Base-by-base conservation (phyloP, 2,329 filamentous ascomycete species). In the Beauveria australis region DNA sequence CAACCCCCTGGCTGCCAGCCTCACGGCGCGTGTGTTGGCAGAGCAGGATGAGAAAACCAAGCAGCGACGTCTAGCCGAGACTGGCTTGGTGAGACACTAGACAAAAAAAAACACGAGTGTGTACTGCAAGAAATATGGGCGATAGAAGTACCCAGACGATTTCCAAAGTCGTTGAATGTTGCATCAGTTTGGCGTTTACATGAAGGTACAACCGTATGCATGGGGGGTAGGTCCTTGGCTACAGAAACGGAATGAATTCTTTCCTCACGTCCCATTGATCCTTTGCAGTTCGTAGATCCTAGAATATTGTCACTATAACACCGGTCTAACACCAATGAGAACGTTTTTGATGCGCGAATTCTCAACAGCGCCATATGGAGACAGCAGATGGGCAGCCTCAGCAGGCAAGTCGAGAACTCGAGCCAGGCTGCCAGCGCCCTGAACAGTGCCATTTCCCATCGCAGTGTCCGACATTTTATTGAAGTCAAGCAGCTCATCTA, bases 41-140 rank as follows among this genome's bases (percentile, higher is more conserved):
- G 93, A 97, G 68, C 91, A 97, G 71, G 89, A 93, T 55, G 86
- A 89, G 68, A 81, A 83, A 60, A 92, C 91, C 65, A 96, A 93
- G 75, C 79, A 87, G 66, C 80, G 89, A 63, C 96, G 89, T 69
- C 68, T 91, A 66, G 85, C 69, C 1, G 40, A 58, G 18, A 66
- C 72, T 24, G 65, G 61, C 62, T n/a, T 59, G 19, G 58, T 48
- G 8, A n/a, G 22, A 14, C 26, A 26, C 5, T 60, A 53, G 41
- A 9, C 7, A 19, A 28, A 28, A 0, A 22, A 33, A n/a, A 5
- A 37, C 5, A 18, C 3, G 19, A 14, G 28, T 6, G 33, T 55
- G 1, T 33, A 24, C 10, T 19, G 10, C n/a, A 19, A 24, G 37
- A n/a, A 10, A 47, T 22, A 26, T n/a, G 26, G 19, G 19, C 12